Evolutionary conservation across 257 asterid genomes (phyloP), one percentile per base, ranked within the genome.

Genomic region (Verbascum thapsus): DNA sequence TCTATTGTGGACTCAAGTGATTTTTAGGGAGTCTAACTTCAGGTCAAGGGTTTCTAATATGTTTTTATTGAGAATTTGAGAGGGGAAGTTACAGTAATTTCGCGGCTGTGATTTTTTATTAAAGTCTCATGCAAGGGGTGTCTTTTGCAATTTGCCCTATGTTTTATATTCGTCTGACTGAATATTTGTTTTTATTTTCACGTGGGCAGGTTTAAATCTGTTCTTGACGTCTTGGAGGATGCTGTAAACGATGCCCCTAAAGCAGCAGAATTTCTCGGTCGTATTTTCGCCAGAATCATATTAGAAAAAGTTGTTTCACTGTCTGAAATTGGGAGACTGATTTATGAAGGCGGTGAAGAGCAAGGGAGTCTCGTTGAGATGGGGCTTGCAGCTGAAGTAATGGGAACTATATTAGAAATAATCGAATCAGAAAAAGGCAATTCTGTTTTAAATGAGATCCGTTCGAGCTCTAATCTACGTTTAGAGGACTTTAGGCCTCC

Each of bases 161-260:
- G 34, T 39, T 30, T 19, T 39, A 35, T 69, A 58, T 10, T 45
- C 13, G 23, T 62, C 56, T 66, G 63, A 75, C 38, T n/a, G 11
- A 8, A 15, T 48, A n/a, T 16, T 47, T 49, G 16, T 30, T 47
- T 3, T 10, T 67, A 7, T 57, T 41, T 15, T 55, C 67, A 19
- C 47, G 13, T 42, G 19, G 22, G 26, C 79, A 86, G 95, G 81
- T 83, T 83, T 65, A 88, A 75, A 71, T 75, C 79, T 41, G 95
- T 80, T 55, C 84, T 83, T 7, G 71, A 61, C 8, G 70, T 67
- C 49, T 67, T 85, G 73, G 95, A 88, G 70, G 90, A 83, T 80
- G 82, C 83, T n/a, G 86, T 74, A 15, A 81, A 79, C 23, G 90
- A 88, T 53, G 94, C 94, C 68, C 91, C 91, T 16, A 78, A 61